Base-by-base conservation (phyloP, 345 rosid species). In the Abelmoschus esculentus region DNA sequence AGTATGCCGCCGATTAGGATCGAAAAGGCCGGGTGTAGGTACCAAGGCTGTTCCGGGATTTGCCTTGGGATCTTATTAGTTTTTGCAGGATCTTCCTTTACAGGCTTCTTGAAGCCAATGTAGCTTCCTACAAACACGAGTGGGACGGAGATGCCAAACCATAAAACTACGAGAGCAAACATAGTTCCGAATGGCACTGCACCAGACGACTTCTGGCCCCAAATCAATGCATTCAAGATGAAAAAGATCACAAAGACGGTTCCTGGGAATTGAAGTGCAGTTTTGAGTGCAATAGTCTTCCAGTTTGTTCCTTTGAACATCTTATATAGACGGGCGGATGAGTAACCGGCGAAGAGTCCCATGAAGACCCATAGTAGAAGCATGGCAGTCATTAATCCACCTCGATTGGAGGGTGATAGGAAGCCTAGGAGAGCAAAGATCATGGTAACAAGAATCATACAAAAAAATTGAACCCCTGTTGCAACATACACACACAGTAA, bases 81-180 rank as follows among this genome's bases (percentile, higher is more conserved):
- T 82, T 85, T 93, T 70, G 90, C 96, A 0, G 98, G 97, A 75
- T 87, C 89, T 70, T 90, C 89, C 2, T 76, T 68, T 7, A 85
- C 77, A 4, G 93, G 89, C 78, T 86, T 90, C 82, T 74, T 86
- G 70, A 87, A 90, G 57, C 97, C 98, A 6, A 86, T 54, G 50
- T 93, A 89, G 66, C 87, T 75, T 69, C 97, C 96, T 19, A 89
- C 81, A 63, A 87, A 93, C 55, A 86, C 92, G 0, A 90, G 90
- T 7, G 98, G 97, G 50, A 92, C 89, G 1, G 98, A 92, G 79
- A 92, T 92, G 38, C 98, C 96, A 8, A 93, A 93, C 98, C 98
- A 93, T 69, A 93, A 71, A 44, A 84, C 61, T 7, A 93, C 93
- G 5, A 93, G 83, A 18, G 90, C 93, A 73, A 90, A 86, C 97